Percentiles rank a stretch among this genome's conserved stretches.
Conservation (phyloP, 2,329 filamentous ascomycete species). For the Talaromyces marneffei region DNA sequence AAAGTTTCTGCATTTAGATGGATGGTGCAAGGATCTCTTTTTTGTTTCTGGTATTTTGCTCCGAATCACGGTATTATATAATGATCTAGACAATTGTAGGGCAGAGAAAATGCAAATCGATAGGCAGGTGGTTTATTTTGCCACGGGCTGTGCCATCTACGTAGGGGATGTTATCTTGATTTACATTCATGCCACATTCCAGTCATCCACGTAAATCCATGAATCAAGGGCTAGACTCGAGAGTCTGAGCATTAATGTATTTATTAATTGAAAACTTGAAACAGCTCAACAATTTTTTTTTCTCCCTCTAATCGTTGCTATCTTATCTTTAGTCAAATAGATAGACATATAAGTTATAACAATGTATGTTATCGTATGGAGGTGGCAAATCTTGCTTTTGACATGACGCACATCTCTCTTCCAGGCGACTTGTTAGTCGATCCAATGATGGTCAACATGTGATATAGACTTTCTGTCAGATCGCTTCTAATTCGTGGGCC, state of each 20-base stretch:
- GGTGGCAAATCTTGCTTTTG: slow-evolving; percentile 1
- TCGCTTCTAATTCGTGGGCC: background rate
- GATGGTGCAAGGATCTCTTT: background rate
- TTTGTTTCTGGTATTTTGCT: background rate
- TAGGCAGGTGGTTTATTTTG: background rate
- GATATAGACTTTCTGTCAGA: background rate
- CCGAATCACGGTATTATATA: background rate
- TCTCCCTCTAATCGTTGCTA: background rate
- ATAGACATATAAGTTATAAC: no score
- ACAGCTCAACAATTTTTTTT: background rate
- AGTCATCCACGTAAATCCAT: background rate
- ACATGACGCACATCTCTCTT: background rate
- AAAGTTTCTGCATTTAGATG: background rate
- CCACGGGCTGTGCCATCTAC: background rate
- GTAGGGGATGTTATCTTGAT: background rate
- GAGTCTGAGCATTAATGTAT: no score
- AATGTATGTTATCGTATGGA: background rate
- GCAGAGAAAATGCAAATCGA: background rate
- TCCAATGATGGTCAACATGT: background rate
- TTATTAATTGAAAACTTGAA: background rate
- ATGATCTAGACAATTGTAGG: background rate
- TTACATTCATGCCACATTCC: background rate
- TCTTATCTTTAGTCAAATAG: background rate
- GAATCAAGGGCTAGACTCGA: background rate
- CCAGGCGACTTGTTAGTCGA: background rate